phyloP scores from a whole-genome alignment of 2,329 filamentous ascomycete genomes.

The Cladophialophora immunda region DNA sequence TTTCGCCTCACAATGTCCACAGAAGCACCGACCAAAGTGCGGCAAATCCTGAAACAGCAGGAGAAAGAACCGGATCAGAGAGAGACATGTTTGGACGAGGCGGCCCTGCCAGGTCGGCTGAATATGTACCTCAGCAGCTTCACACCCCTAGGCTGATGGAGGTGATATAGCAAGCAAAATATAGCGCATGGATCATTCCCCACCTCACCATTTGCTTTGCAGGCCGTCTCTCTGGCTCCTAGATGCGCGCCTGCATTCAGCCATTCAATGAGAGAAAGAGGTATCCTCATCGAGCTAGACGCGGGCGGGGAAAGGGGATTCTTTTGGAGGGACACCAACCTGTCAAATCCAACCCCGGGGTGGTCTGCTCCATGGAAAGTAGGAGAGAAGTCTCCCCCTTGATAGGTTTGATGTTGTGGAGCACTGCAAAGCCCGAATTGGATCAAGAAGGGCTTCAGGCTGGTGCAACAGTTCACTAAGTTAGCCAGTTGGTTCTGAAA shows the following conservation, averaged over 20 bases:
- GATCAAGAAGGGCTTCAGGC: background rate
- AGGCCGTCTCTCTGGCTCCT: background rate
- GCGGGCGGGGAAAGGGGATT: background rate
- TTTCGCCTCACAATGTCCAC: background rate
- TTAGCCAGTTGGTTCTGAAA: background rate
- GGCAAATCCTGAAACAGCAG: background rate
- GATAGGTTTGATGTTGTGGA: background rate
- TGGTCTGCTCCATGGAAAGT: background rate
- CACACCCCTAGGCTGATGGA: background rate
- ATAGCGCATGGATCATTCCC: background rate
- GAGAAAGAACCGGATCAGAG: background rate
- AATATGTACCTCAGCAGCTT: slow-evolving; percentile 4
- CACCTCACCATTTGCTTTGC: background rate
- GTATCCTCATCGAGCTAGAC: background rate
- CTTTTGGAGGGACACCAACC: background rate
- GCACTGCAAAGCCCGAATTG: background rate
- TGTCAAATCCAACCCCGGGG: slow-evolving; percentile 1
- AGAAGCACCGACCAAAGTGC: background rate
- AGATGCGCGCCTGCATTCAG: background rate
- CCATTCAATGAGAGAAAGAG: background rate
- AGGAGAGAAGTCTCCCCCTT: background rate
- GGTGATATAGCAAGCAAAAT: background rate
- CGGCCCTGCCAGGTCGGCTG: background rate
- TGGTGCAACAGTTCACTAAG: background rate
- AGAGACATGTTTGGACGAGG: background rate